Conservation (phyloP, 2,329 filamentous ascomycete species). For the Stemphylium vesicarium region DNA sequence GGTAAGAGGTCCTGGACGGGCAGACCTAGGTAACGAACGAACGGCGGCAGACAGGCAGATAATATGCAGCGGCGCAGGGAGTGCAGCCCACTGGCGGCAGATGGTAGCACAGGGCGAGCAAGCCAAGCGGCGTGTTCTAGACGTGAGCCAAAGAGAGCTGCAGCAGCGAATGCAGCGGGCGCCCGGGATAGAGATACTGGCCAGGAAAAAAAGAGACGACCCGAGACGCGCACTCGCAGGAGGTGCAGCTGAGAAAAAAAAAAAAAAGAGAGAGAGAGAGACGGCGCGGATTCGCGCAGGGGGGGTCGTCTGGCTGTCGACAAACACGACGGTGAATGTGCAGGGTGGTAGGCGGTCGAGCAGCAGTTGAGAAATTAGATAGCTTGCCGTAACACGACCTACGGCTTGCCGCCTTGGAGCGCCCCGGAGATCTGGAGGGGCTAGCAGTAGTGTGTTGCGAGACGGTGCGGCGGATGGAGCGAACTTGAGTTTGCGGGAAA, state of each 20-base stretch:
- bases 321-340: slow-evolving; percentile 17
- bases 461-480: not conserved
- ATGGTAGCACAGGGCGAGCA: slow-evolving; percentile 25
- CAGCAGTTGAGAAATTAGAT: slow-evolving; percentile 38
- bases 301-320: slow-evolving; percentile 13
- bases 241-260: slow-evolving; percentile 28
- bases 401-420: slow-evolving; percentile 30
- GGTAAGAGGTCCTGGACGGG: slow-evolving; percentile 38
- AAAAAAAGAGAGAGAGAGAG: slow-evolving; percentile 20
- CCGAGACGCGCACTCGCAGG: slow-evolving; percentile 30
- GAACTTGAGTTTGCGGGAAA: slow-evolving; percentile 1
- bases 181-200: slow-evolving; percentile 32
- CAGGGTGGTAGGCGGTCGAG: slow-evolving; percentile 8
- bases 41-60: slow-evolving; percentile 35
- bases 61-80: slow-evolving; percentile 46
- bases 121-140: slow-evolving; percentile 33
- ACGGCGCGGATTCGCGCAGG: slow-evolving; percentile 22
- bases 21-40: slow-evolving; percentile 38
- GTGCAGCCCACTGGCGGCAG: slow-evolving; percentile 35
- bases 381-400: slow-evolving; percentile 25
- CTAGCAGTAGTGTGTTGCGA: slow-evolving; percentile 6
- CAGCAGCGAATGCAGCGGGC: slow-evolving; percentile 30
- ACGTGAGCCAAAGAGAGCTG: slow-evolving; percentile 37
- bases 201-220: slow-evolving; percentile 20
- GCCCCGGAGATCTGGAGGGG: slow-evolving; percentile 30